Conservation (phyloP, 2,329 filamentous ascomycete species). For the Dichotomopilus funicola region DNA sequence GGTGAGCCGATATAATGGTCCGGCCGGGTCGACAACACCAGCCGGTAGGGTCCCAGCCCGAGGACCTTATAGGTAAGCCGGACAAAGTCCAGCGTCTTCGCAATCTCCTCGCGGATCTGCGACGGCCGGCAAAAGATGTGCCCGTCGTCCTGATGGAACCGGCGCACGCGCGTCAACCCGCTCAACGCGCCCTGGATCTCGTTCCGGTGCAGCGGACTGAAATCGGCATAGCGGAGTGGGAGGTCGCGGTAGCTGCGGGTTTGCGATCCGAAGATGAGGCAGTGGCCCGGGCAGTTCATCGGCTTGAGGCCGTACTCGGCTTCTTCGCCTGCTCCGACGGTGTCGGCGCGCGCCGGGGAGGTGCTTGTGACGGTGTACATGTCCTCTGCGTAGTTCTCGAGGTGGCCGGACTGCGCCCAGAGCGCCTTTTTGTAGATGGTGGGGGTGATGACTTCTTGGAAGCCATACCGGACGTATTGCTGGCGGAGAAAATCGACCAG, state of each 20-base stretch:
- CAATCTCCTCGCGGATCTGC: slow-evolving; percentile 70
- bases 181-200: slow-evolving; percentile 76
- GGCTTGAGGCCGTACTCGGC: slow-evolving; percentile 80
- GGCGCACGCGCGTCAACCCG: slow-evolving; percentile 74
- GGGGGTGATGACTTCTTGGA: slow-evolving; percentile 81
- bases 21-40: slow-evolving; percentile 74
- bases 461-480: slow-evolving; percentile 79
- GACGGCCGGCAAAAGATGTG: slow-evolving; percentile 81
- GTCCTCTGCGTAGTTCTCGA: slow-evolving; percentile 85
- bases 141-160: slow-evolving; percentile 86
- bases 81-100: slow-evolving; percentile 67
- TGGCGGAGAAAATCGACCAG: slow-evolving; percentile 74
- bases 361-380: slow-evolving; percentile 76
- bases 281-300: slow-evolving; percentile 91
- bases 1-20: slow-evolving; percentile 70
- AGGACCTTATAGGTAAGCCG: slow-evolving; percentile 65
- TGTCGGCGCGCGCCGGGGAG: slow-evolving; percentile 35
- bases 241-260: slow-evolving; percentile 71
- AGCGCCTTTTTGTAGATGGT: slow-evolving; percentile 85
- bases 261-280: slow-evolving; percentile 70
- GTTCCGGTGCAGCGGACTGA: slow-evolving; percentile 80
- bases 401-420: slow-evolving; percentile 80
- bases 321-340: slow-evolving; percentile 40
- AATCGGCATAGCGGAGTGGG: slow-evolving; percentile 79
- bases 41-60: slow-evolving; percentile 63